These are phyloP conservation scores for Oryza glumipatula DNA, from an alignment of 176 grass and related monocot genomes.

Conservation along the genomic window DNA sequence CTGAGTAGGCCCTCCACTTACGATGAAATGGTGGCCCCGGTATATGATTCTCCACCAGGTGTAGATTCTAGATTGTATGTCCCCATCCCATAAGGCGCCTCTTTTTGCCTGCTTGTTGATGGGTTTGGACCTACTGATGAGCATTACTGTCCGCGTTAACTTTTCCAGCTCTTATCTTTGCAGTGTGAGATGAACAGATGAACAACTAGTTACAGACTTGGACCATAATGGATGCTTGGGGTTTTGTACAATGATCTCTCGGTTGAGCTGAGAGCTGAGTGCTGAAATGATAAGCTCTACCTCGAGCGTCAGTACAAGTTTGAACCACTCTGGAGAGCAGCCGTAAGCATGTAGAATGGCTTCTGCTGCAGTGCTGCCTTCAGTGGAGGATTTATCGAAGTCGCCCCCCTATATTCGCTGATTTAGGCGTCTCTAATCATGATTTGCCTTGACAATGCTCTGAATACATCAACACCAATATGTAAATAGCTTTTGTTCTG, in stretches of 20 bases:
- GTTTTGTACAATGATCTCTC: background rate
- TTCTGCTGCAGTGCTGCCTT: background rate
- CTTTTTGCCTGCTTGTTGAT: background rate
- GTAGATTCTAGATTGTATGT: background rate
- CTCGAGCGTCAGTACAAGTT: background rate
- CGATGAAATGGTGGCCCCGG: conserved; percentile 16
- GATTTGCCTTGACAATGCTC: too few species aligned
- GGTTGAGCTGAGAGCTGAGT: background rate
- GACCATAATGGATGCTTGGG: background rate
- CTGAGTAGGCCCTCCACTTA: background rate
- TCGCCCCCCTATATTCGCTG: background rate
- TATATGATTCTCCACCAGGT: conserved; percentile 16
- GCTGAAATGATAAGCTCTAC: too few species aligned
- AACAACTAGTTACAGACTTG: background rate
- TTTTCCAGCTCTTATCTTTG: background rate
- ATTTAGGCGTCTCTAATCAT: too few species aligned
- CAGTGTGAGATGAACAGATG: conserved; percentile 14
- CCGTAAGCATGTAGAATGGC: background rate
- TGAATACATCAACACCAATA: too few species aligned
- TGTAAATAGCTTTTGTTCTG: too few species aligned
- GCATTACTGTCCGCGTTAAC: background rate
- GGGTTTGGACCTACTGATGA: background rate
- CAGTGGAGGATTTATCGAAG: background rate
- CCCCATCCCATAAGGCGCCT: background rate
- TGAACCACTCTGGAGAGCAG: background rate